phyloP scores from a whole-genome alignment of 371 early-diverging fungal species.

The Syncephalastrum contaminatum region DNA sequence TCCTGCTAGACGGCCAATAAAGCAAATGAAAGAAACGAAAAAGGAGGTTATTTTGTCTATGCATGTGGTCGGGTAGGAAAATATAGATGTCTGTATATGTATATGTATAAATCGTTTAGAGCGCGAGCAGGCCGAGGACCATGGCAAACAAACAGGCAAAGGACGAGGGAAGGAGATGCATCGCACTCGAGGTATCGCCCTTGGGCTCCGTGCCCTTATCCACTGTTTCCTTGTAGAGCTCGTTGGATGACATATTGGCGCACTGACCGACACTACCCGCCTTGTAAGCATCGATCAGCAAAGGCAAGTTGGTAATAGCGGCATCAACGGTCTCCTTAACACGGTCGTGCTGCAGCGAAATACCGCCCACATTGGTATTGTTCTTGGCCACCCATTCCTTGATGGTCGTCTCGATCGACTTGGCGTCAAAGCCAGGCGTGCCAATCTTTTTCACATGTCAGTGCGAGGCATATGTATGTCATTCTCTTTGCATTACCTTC shows the following conservation, averaged over 20 bases:
- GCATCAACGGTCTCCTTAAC: slow-evolving; percentile 37
- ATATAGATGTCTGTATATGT: neutral
- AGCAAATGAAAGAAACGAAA: neutral
- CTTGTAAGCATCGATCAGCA: slow-evolving; percentile 16
- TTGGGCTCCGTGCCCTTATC: slow-evolving; percentile 1
- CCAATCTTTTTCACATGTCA: slow-evolving; percentile 4
- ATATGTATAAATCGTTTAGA: neutral
- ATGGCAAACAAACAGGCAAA: neutral
- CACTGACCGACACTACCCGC: slow-evolving; percentile 16
- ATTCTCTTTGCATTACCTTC: slow-evolving; percentile 6
- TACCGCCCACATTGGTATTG: slow-evolving; percentile 31
- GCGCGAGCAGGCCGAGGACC: neutral
- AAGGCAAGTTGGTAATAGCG: slow-evolving; percentile 46
- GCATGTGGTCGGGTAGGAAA: neutral
- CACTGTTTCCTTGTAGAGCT: slow-evolving; percentile 16
- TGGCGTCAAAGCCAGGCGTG: slow-evolving; percentile 9
- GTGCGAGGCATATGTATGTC: neutral
- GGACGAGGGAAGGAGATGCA: neutral
- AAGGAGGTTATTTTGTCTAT: neutral
- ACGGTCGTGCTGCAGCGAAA: slow-evolving; percentile 43
- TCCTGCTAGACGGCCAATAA: slow-evolving; percentile 38
- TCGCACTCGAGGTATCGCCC: slow-evolving; percentile 2
- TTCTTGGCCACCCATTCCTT: slow-evolving; percentile 31
- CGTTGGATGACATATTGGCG: slow-evolving; percentile 13
- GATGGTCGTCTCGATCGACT: slow-evolving; percentile 24